Evolutionary conservation across 2,329 filamentous ascomycete species (phyloP), one percentile per base, ranked within the genome.

Genomic region (Alternaria dauci): DNA sequence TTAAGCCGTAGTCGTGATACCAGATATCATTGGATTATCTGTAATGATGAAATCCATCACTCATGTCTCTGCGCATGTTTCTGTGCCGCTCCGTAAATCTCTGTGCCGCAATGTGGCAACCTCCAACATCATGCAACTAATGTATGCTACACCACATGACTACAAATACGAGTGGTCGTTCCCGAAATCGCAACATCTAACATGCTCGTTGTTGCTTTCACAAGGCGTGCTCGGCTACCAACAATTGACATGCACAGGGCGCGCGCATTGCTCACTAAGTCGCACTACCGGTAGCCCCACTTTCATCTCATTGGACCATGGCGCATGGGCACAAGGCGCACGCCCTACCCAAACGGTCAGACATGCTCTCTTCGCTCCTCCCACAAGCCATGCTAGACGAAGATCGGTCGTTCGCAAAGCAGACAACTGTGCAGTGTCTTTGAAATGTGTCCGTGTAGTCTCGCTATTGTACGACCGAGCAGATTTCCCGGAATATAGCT

Each of bases 1-100:
- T 72, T 11, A 76, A 72, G 61, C 70, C 72, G 12, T 38, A 50
- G 46, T 25, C 1, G 38, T 3, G 1, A 36, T 25, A 18, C 9
- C 20, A 38, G 30, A 20, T 50, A 20, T n/a, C 38, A 20, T 14
- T 50, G 8, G 1, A 26, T 36, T 9, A 25, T 14, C 20, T 36
- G 9, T 5, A 25, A 38, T 50, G 4, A 36, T 12, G 14, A 8
- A 25, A 38, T 38, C 4, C 46, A 3, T 50, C 14, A 20, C 46
- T 38, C 20, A 26, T 23, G 46, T 26, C 25, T 36, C 30, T 23
- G 23, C 20, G 14, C 20, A n/a, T 39, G 32, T 16, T 39, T 48
- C 14, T 14, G 32, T 36, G 39, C 39, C n/a, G 20, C 28, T 25
- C 25, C 20, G 25, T 36, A 5, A 8, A 20, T 38, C 25, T 50